phyloP scores from a whole-genome alignment of 768 basidiomycete species.

The Naematelia encephala region DNA sequence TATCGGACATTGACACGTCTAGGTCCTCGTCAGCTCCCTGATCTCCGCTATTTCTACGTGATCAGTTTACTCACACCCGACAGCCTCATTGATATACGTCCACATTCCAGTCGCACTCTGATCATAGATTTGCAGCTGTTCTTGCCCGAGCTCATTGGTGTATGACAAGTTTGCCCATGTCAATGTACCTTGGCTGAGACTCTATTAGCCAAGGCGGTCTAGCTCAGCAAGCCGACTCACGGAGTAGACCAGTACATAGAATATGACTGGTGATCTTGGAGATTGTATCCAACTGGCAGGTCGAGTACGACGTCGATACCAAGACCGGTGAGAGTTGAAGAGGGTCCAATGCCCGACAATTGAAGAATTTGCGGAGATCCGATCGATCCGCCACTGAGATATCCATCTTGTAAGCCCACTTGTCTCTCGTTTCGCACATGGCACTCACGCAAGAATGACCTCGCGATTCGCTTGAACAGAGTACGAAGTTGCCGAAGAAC shows the following conservation, averaged over 20 bases:
- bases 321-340: constrained; percentile 57
- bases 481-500: constrained; percentile 45
- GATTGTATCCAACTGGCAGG: constrained; percentile 69
- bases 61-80: constrained; percentile 30
- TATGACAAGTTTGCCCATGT: constrained; percentile 36
- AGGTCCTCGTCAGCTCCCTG: constrained; percentile 13
- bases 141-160: constrained; percentile 5
- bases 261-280: constrained; percentile 62
- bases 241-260: constrained; percentile 46
- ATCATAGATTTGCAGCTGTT: constrained; percentile 24
- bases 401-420: constrained; percentile 1
- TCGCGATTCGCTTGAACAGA: constrained; percentile 62
- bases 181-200: constrained; percentile 24
- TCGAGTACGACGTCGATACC: constrained; percentile 61
- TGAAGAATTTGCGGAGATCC: constrained; percentile 60
- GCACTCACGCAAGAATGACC: constrained; percentile 55
- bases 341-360: constrained; percentile 71
- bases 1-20: constrained; percentile 37
- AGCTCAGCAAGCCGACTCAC: constrained; percentile 12
- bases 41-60: background rate
- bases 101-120: constrained; percentile 34
- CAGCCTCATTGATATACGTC: constrained; percentile 45
- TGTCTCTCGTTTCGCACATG: background rate
- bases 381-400: constrained; percentile 52
- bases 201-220: background rate